phyloP scores from a whole-genome alignment of 352 stramenopile species.

The Pythium graminicola region DNA sequence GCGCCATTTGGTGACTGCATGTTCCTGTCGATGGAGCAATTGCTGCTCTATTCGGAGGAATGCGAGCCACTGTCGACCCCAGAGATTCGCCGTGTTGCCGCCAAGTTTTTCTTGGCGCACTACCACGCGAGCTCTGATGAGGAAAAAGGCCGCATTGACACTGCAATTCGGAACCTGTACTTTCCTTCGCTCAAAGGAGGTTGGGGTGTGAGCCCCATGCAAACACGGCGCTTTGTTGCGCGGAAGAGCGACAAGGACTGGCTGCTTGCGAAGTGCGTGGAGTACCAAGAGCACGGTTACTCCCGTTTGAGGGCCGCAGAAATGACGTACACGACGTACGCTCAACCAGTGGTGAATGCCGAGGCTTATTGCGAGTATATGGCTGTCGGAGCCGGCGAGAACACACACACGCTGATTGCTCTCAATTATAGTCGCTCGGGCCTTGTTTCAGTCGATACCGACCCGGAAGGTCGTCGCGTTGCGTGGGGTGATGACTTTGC shows the following conservation, averaged over 20 bases:
- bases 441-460: constrained; percentile 76
- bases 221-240: constrained; percentile 75
- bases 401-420: constrained; percentile 70
- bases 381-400: constrained; percentile 63
- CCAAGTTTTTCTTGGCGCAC: constrained; percentile 72
- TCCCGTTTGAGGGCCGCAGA: constrained; percentile 73
- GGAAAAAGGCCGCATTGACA: constrained; percentile 74
- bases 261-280: constrained; percentile 67
- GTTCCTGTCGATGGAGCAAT: constrained; percentile 83
- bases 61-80: constrained; percentile 65
- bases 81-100: constrained; percentile 62
- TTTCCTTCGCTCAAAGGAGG: constrained; percentile 72
- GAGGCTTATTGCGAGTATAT: constrained; percentile 86
- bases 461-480: constrained; percentile 69
- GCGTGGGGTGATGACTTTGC: constrained; percentile 85
- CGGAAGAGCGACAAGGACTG: constrained; percentile 58
- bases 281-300: constrained; percentile 73
- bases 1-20: constrained; percentile 80
- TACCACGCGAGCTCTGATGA: constrained; percentile 50
- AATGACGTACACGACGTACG: constrained; percentile 65
- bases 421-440: constrained; percentile 76
- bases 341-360: constrained; percentile 61
- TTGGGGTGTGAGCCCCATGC: constrained; percentile 78
- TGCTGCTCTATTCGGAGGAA: constrained; percentile 80
- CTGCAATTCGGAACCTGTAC: constrained; percentile 82